Percentiles rank a stretch among this genome's conserved stretches.
These are phyloP conservation scores for Echinosophora koreensis DNA, from an alignment of 306 rosid species.

Conservation along the genomic window DNA sequence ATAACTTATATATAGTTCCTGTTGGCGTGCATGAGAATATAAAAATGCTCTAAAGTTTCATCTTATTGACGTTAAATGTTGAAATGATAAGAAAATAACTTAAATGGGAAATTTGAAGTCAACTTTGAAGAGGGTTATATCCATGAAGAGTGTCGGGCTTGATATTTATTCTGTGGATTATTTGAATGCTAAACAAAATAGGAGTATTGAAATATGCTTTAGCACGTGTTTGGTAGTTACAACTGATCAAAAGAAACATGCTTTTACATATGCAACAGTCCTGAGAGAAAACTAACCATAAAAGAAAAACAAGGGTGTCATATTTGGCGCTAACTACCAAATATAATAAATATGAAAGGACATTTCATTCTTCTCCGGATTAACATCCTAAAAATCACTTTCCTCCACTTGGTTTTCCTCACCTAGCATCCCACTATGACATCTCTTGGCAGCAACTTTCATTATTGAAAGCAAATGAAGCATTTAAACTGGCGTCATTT, in stretches of 20 bases:
- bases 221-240: not conserved
- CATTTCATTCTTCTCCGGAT: not conserved
- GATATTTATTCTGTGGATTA: not conserved
- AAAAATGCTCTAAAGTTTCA: not conserved
- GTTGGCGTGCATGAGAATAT: conserved; percentile 13
- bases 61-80: conserved; percentile 3
- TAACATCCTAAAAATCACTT: not conserved
- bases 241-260: not conserved
- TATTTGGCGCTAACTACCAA: not conserved
- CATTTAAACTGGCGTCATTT: not conserved
- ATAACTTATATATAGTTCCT: conserved; percentile 27
- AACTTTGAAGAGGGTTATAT: not conserved
- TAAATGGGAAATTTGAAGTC: conserved; percentile 6
- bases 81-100: not conserved
- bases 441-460: not conserved
- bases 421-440: not conserved
- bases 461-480: not conserved
- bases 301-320: not conserved
- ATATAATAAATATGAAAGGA: not conserved
- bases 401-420: not conserved
- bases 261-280: not conserved
- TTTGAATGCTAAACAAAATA: not conserved
- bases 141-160: not conserved
- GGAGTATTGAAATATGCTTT: not conserved
- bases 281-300: conserved; percentile 18